A percentile compares a stretch with the other conserved stretches of the same genome.
Conservation (phyloP, 2,329 filamentous ascomycete species). For the Penicillium sp. region DNA sequence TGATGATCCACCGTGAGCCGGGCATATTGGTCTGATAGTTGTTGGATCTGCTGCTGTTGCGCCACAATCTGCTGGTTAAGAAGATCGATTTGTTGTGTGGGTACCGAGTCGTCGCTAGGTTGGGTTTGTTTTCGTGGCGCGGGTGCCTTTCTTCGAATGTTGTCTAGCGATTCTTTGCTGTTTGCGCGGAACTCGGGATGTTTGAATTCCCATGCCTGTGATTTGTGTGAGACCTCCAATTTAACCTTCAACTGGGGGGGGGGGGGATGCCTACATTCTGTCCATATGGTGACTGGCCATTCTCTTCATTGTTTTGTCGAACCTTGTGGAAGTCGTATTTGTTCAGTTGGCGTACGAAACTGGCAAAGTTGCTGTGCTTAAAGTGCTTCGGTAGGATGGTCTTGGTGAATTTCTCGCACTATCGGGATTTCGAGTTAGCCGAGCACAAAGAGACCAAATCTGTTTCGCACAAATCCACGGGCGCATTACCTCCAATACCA, state of each 20-base stretch:
- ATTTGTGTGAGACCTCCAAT: neutral
- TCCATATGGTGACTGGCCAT: slow-evolving; percentile 75
- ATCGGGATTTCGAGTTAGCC: slow-evolving; percentile 20
- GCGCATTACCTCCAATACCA: slow-evolving; percentile 79
- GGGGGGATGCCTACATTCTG: slow-evolving; percentile 57
- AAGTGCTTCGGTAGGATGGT: slow-evolving; percentile 96
- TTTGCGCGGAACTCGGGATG: slow-evolving; percentile 95
- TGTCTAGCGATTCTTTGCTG: slow-evolving; percentile 94
- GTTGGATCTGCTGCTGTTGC: slow-evolving; percentile 87
- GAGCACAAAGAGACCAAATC: slow-evolving; percentile 2
- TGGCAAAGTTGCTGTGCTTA: slow-evolving; percentile 98
- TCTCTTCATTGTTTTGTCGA: slow-evolving; percentile 83
- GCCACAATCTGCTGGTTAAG: slow-evolving; percentile 84
- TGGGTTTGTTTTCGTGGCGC: slow-evolving; percentile 74
- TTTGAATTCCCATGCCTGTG: slow-evolving; percentile 89
- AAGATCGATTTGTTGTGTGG: slow-evolving; percentile 83
- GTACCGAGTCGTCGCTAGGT: slow-evolving; percentile 69
- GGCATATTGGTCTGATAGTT: slow-evolving; percentile 78
- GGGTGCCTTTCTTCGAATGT: slow-evolving; percentile 92
- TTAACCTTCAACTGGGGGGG: neutral
- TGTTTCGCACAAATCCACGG: slow-evolving; percentile 12
- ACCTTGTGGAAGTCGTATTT: slow-evolving; percentile 99
- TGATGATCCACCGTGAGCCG: slow-evolving; percentile 69
- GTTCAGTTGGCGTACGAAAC: slow-evolving; percentile 92
- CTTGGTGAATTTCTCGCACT: slow-evolving; percentile 99